A percentile compares a stretch with the other conserved stretches of the same genome.
Conservation (phyloP, 805 yeast genomes). For the Jamesozyma hellenica region DNA sequence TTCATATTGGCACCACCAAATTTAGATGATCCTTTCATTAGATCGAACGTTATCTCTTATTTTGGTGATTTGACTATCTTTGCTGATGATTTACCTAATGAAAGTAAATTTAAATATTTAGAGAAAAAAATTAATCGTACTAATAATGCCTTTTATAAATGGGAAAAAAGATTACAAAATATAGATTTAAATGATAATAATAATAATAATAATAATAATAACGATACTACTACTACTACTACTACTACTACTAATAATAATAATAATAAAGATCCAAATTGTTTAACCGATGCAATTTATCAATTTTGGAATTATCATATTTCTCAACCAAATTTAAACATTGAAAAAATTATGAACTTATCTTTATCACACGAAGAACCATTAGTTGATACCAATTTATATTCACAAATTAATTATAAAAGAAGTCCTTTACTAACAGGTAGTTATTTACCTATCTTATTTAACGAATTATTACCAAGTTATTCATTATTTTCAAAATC, state of each 20-base stretch:
- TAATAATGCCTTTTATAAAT: constrained; percentile 62
- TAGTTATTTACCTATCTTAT: constrained; percentile 53
- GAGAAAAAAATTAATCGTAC: constrained; percentile 60
- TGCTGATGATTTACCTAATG: constrained; percentile 23
- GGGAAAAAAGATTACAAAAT: constrained; percentile 57
- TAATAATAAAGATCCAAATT: constrained; percentile 13
- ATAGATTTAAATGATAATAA: constrained; percentile 2
- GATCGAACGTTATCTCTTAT: constrained; percentile 73
- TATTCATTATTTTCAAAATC: constrained; percentile 48
- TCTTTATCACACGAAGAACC: constrained; percentile 62
- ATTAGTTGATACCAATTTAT: constrained; percentile 14
- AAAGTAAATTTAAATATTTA: constrained; percentile 35
- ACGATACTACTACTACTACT: no score
- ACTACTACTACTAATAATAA: no score
- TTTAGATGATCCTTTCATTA: constrained; percentile 65
- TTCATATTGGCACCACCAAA: constrained; percentile 79
- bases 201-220: not conserved
- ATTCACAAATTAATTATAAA: constrained; percentile 34
- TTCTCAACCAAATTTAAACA: constrained; percentile 33
- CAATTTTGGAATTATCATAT: constrained; percentile 26
- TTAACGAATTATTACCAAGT: constrained; percentile 45
- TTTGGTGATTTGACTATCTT: constrained; percentile 73
- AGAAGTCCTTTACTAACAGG: constrained; percentile 53
- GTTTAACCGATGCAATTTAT: constrained; percentile 19
- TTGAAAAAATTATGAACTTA: constrained; percentile 48